Base-by-base conservation (phyloP, 768 basidiomycete species). In the Leccinellum albellum region DNA sequence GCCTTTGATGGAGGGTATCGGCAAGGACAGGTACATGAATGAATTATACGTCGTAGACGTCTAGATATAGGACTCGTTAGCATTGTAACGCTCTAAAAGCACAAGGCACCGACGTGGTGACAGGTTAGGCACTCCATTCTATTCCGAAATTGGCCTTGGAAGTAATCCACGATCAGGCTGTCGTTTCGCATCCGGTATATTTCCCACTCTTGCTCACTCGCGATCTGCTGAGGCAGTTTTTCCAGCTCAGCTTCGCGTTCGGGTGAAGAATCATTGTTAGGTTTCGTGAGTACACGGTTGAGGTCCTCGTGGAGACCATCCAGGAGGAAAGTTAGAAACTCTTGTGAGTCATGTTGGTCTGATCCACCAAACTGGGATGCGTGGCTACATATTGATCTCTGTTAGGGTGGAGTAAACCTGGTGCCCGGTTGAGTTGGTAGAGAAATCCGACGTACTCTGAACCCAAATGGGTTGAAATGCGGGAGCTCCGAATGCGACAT, bases 41-140 rank as follows among this genome's bases (percentile, higher is more conserved):
- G 90, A 82, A 68, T 98, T 97, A 65, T 95, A 98, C 5, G 95
- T 98, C 26, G 94, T 98, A 28, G 95, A 97, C 5, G 95, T 98
- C 94, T 98, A 63, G 10, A 32, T 51, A 49, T 37, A 47, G 40
- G 32, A 14, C 32, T 28, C 54, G 28, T 69, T 40, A 68, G 57
- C 23, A 52, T n/a, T 15, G 46, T 28, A 51, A 56, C 48, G 50
- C 47, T 54, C 44, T 52, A 44, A 50, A 53, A 35, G 32, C 40
- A 42, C 51, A 51, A 33, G 28, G 10, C 15, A 51, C 14, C 10
- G 59, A 94, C 95, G 73, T 91, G 91, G 60, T 85, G 79, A 69
- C 96, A 99, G 4, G 89, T 96, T 68, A 94, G 68, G 71, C 96
- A 99, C 65, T 91, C 83, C 74, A 99, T 72, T 53, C 86, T 80